phyloP scores from a whole-genome alignment of 495 filamentous ascomycete species.

The Parathielavia appendiculata region DNA sequence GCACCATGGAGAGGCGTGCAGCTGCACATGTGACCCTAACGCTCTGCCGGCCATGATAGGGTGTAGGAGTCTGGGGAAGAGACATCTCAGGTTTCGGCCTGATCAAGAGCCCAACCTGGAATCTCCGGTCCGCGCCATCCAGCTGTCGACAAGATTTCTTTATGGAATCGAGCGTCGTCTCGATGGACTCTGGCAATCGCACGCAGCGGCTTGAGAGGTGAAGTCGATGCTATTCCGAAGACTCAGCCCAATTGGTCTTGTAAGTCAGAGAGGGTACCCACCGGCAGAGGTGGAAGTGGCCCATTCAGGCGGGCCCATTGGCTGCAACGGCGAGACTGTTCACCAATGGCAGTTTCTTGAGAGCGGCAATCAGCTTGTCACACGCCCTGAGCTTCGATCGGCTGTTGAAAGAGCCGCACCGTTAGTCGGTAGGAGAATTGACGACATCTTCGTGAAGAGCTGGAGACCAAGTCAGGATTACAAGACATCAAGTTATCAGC shows the following conservation, averaged over 20 bases:
- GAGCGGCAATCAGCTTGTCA: slow-evolving; percentile 24
- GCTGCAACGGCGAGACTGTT: slow-evolving; percentile 21
- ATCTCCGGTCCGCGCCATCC: not conserved
- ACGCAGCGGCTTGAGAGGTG: slow-evolving; percentile 12
- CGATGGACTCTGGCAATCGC: slow-evolving; percentile 6
- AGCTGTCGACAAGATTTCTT: not conserved
- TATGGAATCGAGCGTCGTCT: not conserved
- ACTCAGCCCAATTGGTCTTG: slow-evolving; percentile 25
- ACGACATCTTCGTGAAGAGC: not conserved
- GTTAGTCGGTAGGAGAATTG: not conserved
- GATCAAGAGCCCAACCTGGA: slow-evolving; percentile 3
- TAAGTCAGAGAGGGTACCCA: slow-evolving; percentile 15
- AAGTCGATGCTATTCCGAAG: slow-evolving; percentile 18
- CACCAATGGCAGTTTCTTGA: slow-evolving; percentile 29
- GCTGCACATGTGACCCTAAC: slow-evolving; percentile 35
- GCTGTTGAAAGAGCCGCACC: slow-evolving; percentile 29
- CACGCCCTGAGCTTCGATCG: slow-evolving; percentile 18
- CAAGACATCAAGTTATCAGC: not conserved
- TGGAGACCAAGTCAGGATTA: not conserved
- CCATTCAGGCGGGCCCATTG: slow-evolving; percentile 32
- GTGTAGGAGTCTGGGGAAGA: slow-evolving; percentile 26
- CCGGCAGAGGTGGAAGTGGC: slow-evolving; percentile 23
- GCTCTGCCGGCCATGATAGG: slow-evolving; percentile 31
- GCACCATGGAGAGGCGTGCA: slow-evolving; percentile 31
- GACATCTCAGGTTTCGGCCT: slow-evolving; percentile 14